Base-by-base conservation (phyloP, 2,329 filamentous ascomycete genomes). In the Metarhizium guizhouense region DNA sequence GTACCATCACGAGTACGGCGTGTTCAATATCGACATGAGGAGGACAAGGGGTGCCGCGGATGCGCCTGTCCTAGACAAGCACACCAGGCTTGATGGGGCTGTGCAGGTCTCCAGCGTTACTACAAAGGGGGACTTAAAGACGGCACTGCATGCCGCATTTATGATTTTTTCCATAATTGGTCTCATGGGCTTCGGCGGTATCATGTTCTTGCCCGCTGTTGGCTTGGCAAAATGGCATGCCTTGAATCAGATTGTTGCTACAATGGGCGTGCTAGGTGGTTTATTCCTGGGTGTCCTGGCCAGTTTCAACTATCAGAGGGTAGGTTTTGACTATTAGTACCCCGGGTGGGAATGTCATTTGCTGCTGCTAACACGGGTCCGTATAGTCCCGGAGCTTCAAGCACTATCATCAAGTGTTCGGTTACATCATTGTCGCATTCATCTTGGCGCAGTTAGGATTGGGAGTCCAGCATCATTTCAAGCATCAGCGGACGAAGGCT, bases 141-240 rank as follows among this genome's bases (percentile, higher is more conserved):
- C 74, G 0, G 71, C 73, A 4, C 67, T 72, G 4, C 76, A 83
- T 51, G 74, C 71, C 6, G 64, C 75, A 3, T 63, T 81, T 49
- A 86, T 86, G 83, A 70, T 82, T 43, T 65, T 81, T 11, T 72
- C 72, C 13, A 79, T 85, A 56, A 69, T 83, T 3, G 73, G 77
- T 16, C 60, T 85, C 50, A 77, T 83, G 64, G 83, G 83, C 0
- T 58, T 80, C 10, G 83, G 83, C 10, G 83, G 83, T 1, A 71
- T 80, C 13, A 60, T 84, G 29, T 67, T 84, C 30, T 65, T 85
- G 50, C 70, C 80, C 2, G 64, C 82, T 3, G 72, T 79, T 10
- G 72, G 74, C 36, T 77, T 73, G 66, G 76, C 79, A 2, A 75
- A 73, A 57, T 79, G 76, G 73, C 83, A 86, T 65, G 79, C 72